Evolutionary conservation across 768 basidiomycete genomes (phyloP), one percentile per base, ranked within the genome.

Genomic region (Ramaria rubella): DNA sequence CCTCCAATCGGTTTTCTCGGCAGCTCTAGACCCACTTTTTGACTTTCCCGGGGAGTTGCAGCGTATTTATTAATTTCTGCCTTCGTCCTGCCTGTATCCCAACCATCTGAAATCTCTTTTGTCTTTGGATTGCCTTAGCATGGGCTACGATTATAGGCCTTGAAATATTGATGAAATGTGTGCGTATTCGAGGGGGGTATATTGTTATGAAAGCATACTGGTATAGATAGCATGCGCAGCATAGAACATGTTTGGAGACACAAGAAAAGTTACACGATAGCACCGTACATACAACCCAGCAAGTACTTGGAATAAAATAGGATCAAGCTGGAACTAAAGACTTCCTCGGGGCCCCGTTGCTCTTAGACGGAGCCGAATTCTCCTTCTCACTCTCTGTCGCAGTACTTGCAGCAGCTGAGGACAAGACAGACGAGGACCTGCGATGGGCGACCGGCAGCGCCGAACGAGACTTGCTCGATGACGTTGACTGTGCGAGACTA

Each of bases 371-470:
- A 3, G 29, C 30, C 21, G 23, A 30, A 23, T 56, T 56, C 55
- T 56, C 55, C 27, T 56, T 56, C 21, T 56, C 55, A 19, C 44
- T 56, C 11, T 48, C 55, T 24, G 43, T 24, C 12, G 24, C 31
- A 23, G 8, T 26, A 34, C 55, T 76, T 45, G 64, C 54, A 23
- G 60, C 57, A 23, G 53, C 52, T 17, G 57, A 54, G 21, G 62
- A 59, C 60, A 50, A 61, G 49, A 60, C 50, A 4, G 57, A 50
- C 7, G 57, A 52, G 14, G 54, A 48, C 30, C 52, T 55, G 11
- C 46, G 43, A 33, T 55, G 53, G 53, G 24, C 24, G 24, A 31
- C 1, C 27, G 40, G 53, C 4, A 45, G 44, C 29, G 24, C 4
- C 2, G 55, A 56, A 6, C 26, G 43, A 14, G 55, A 24, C 15